These are phyloP conservation scores for Stachybotrys chartarum DNA, from an alignment of 2,329 filamentous ascomycete genomes.

Conservation along the genomic window DNA sequence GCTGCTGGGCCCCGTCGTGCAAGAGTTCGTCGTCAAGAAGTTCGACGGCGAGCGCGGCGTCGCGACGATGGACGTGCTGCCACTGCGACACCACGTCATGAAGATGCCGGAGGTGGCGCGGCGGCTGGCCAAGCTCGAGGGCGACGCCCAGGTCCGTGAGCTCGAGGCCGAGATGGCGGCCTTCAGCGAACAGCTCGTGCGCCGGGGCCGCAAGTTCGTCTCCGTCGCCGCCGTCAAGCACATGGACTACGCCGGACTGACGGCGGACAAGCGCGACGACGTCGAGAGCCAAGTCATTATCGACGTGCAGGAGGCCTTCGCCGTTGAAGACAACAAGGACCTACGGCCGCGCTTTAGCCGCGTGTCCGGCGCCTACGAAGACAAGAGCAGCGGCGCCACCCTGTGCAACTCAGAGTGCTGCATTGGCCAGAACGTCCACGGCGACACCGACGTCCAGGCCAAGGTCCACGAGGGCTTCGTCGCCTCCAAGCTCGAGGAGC, in stretches of 20 bases:
- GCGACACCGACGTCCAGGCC: neutral
- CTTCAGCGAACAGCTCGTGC: neutral
- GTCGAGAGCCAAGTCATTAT: neutral
- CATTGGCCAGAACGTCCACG: neutral
- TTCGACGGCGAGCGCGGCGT: conserved; percentile 3
- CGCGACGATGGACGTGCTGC: neutral
- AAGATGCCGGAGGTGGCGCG: neutral
- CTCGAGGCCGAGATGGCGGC: neutral
- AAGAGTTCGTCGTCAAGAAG: neutral
- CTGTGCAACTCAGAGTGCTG: neutral
- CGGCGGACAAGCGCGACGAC: neutral
- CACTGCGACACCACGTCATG: neutral
- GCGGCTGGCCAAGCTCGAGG: neutral
- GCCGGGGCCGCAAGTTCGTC: neutral
- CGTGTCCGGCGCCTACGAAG: neutral
- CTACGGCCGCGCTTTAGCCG: neutral
- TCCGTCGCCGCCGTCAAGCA: neutral
- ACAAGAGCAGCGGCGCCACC: neutral
- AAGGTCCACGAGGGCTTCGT: neutral
- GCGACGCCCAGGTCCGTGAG: neutral
- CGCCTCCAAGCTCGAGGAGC: neutral
- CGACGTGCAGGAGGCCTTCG: neutral
- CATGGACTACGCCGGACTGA: neutral
- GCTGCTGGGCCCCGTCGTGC: neutral
- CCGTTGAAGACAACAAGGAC: neutral